Evolutionary conservation across 192 early-diverging fungal genomes (phyloP).

Genomic region (Backusella macrospora): DNA sequence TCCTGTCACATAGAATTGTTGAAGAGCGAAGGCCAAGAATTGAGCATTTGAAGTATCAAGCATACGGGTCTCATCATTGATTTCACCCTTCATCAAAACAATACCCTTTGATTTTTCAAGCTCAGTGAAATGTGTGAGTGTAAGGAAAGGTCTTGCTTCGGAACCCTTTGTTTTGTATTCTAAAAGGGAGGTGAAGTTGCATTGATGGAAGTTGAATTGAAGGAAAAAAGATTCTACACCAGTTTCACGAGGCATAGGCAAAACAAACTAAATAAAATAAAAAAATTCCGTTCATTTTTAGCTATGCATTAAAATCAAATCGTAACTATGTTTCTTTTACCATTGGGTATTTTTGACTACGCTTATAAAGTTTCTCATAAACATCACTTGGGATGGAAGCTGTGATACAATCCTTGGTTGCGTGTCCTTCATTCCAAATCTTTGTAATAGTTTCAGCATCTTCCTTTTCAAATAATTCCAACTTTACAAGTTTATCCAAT

Average conservation of each 20-base stretch:
- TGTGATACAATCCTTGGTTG: constrained; percentile 42
- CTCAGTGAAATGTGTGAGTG: constrained; percentile 89
- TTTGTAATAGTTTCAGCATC: constrained; percentile 32
- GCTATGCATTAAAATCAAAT: too few relatives aligned
- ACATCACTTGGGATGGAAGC: constrained; percentile 38
- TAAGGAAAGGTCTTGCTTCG: constrained; percentile 79
- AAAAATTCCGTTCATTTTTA: background rate
- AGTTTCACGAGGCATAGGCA: constrained; percentile 78
- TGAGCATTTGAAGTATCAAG: constrained; percentile 73
- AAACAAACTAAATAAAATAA: constrained; percentile 63
- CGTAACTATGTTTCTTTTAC: constrained; percentile 22
- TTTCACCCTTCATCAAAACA: constrained; percentile 89
- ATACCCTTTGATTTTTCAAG: constrained; percentile 76
- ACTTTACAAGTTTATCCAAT: constrained; percentile 43
- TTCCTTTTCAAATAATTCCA: constrained; percentile 44
- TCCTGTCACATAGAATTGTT: constrained; percentile 89
- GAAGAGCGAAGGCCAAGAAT: constrained; percentile 77
- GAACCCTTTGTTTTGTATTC: constrained; percentile 87
- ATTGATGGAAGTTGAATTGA: constrained; percentile 85
- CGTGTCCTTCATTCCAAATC: constrained; percentile 44
- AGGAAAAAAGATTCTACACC: constrained; percentile 88
- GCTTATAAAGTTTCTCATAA: constrained; percentile 37
- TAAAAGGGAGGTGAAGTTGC: constrained; percentile 82
- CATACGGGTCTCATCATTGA: constrained; percentile 53
- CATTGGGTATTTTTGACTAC: constrained; percentile 44